Evolutionary conservation across 805 yeast genomes (phyloP).

Genomic region (Lachancea kluyveri): DNA sequence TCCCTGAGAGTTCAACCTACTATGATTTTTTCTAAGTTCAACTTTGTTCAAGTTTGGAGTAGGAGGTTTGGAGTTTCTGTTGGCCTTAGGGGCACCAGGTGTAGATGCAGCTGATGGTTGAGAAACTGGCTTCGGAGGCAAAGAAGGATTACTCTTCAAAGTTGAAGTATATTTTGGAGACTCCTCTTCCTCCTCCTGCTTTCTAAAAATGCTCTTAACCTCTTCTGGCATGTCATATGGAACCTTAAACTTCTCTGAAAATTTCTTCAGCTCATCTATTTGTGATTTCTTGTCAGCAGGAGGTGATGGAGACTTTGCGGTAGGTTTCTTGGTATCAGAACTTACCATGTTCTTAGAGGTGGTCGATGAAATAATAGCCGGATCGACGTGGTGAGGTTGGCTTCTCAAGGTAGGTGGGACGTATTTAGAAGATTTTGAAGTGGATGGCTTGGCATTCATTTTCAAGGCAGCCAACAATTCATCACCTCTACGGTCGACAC

Average conservation of each 20-base stretch:
- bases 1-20: constrained; percentile 24
- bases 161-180: constrained; percentile 10
- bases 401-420: constrained; percentile 30
- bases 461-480: constrained; percentile 30
- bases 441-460: constrained; percentile 22
- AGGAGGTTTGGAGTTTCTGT: constrained; percentile 10
- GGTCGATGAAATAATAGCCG: constrained; percentile 30
- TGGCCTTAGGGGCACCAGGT: constrained; percentile 6
- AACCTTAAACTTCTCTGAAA: constrained; percentile 75
- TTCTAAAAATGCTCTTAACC: constrained; percentile 38
- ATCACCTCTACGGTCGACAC: constrained; percentile 59
- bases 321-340: constrained; percentile 3
- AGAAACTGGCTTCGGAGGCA: constrained; percentile 20
- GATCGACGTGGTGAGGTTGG: constrained; percentile 31
- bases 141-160: constrained; percentile 20
- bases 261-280: constrained; percentile 64
- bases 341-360: constrained; percentile 10
- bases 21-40: constrained; percentile 17
- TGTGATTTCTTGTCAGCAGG: constrained; percentile 28
- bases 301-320: constrained; percentile 3
- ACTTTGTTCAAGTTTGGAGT: constrained; percentile 23
- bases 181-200: constrained; percentile 50
- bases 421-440: constrained; percentile 30
- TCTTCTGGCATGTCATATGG: constrained; percentile 51
- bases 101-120: constrained; percentile 11